Percentiles rank a stretch among this genome's conserved stretches.
These are phyloP conservation scores for Lagerstroemia speciosa DNA, from an alignment of 345 rosid genomes.

Conservation along the genomic window DNA sequence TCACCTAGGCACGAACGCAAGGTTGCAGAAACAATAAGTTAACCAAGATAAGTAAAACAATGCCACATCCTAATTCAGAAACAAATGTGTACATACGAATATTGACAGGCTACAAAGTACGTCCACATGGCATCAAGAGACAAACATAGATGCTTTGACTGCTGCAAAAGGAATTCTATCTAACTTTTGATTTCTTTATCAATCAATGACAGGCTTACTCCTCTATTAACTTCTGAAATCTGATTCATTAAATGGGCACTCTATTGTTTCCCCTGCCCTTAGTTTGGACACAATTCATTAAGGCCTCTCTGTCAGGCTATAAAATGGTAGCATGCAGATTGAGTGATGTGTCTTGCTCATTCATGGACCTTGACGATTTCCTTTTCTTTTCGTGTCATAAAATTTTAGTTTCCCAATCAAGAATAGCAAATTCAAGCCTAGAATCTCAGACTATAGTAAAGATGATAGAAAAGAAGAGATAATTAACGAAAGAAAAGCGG, in stretches of 20 bases:
- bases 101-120: not conserved
- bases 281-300: not conserved
- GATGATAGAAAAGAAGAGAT: no score
- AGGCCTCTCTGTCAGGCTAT: not conserved
- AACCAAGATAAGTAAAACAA: not conserved
- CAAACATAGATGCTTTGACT: not conserved
- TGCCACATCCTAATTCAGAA: not conserved
- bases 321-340: not conserved
- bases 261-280: not conserved
- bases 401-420: not conserved
- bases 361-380: not conserved
- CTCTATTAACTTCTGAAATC: no score
- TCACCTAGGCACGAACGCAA: slow-evolving; percentile 31
- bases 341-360: not conserved
- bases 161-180: not conserved
- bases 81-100: not conserved
- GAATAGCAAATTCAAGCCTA: not conserved
- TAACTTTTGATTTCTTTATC: not conserved
- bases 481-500: not conserved
- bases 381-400: not conserved
- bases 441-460: not conserved
- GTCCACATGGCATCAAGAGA: not conserved
- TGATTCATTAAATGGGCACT: no score
- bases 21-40: not conserved
- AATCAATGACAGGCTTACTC: not conserved